Evolutionary conservation across 495 filamentous ascomycete species (phyloP).

Genomic region (Astrothelium macrocarpum): DNA sequence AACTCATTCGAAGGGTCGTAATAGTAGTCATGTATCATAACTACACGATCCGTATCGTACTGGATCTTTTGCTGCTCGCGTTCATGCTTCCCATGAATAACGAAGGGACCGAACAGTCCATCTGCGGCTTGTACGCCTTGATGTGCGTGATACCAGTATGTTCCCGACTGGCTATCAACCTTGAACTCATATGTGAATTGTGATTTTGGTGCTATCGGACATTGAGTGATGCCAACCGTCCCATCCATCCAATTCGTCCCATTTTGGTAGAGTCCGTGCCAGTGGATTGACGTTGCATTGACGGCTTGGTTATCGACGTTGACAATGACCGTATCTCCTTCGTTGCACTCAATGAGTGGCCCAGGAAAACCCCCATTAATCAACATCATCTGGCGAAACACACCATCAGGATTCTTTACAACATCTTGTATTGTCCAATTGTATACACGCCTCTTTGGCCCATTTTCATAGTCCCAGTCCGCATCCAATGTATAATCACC

Average conservation of each 20-base stretch:
- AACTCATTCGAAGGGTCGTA: slow-evolving; percentile 43
- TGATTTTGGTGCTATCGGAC: slow-evolving; percentile 26
- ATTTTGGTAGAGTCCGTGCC: slow-evolving; percentile 24
- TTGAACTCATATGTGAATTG: slow-evolving; percentile 31
- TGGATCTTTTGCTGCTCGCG: slow-evolving; percentile 31
- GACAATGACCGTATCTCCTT: slow-evolving; percentile 21
- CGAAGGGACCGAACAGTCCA: slow-evolving; percentile 48
- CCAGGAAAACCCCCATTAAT: slow-evolving; percentile 23
- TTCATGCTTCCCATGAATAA: slow-evolving; percentile 43
- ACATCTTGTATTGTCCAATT: slow-evolving; percentile 42
- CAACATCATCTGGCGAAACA: slow-evolving; percentile 32
- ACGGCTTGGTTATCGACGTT: slow-evolving; percentile 17
- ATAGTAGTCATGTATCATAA: slow-evolving; percentile 51
- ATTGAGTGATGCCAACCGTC: slow-evolving; percentile 23
- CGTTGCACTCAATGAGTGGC: slow-evolving; percentile 21
- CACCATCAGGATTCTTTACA: slow-evolving; percentile 43
- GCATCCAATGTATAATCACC: slow-evolving; percentile 39
- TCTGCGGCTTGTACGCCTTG: slow-evolving; percentile 32
- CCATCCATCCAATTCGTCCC: slow-evolving; percentile 24
- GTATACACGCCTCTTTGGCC: slow-evolving; percentile 37
- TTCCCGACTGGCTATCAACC: slow-evolving; percentile 25
- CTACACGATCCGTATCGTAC: slow-evolving; percentile 43
- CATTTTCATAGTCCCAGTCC: slow-evolving; percentile 37
- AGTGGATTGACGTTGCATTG: slow-evolving; percentile 21
- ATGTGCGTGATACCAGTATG: slow-evolving; percentile 33